Conservation (phyloP, 352 stramenopile species). For the Pythium rishiriense region DNA sequence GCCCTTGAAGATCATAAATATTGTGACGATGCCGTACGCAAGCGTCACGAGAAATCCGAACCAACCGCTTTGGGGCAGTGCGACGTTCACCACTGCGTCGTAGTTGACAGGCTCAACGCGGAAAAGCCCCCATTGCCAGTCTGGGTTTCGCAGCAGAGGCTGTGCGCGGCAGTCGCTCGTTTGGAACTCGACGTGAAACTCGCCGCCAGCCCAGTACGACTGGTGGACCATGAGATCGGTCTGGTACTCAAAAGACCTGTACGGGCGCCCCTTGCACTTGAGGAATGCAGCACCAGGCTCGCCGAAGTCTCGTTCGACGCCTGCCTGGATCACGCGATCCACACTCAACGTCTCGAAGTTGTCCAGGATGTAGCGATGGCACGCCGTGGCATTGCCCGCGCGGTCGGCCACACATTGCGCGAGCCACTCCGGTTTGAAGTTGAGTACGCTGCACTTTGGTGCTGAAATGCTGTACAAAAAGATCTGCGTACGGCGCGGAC, state of each 20-base stretch:
- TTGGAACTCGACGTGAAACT: slow-evolving; percentile 55
- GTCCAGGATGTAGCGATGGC: slow-evolving; percentile 55
- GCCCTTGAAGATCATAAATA: slow-evolving; percentile 50
- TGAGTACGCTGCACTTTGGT: slow-evolving; percentile 34
- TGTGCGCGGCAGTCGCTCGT: slow-evolving; percentile 51
- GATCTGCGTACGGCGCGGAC: slow-evolving; percentile 28
- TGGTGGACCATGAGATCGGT: slow-evolving; percentile 64
- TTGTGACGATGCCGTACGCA: slow-evolving; percentile 48
- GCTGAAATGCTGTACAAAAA: slow-evolving; percentile 42
- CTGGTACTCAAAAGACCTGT: slow-evolving; percentile 46
- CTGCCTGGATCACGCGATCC: slow-evolving; percentile 39
- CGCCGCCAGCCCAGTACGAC: slow-evolving; percentile 52
- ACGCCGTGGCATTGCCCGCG: slow-evolving; percentile 31
- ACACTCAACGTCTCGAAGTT: slow-evolving; percentile 41
- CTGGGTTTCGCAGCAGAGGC: slow-evolving; percentile 37
- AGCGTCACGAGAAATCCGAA: slow-evolving; percentile 38
- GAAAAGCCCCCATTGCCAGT: slow-evolving; percentile 53
- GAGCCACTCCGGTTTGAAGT: slow-evolving; percentile 18
- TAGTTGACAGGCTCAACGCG: slow-evolving; percentile 41
- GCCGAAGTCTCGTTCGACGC: slow-evolving; percentile 43
- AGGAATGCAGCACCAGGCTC: slow-evolving; percentile 45
- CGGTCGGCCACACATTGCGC: slow-evolving; percentile 36
- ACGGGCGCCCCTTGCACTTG: slow-evolving; percentile 44
- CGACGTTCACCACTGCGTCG: slow-evolving; percentile 41
- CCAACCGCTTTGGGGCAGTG: slow-evolving; percentile 46